Evolutionary conservation across 73 alveolate species (phyloP), one percentile per base, ranked within the genome.

Genomic region (Durusdinium trenchii): DNA sequence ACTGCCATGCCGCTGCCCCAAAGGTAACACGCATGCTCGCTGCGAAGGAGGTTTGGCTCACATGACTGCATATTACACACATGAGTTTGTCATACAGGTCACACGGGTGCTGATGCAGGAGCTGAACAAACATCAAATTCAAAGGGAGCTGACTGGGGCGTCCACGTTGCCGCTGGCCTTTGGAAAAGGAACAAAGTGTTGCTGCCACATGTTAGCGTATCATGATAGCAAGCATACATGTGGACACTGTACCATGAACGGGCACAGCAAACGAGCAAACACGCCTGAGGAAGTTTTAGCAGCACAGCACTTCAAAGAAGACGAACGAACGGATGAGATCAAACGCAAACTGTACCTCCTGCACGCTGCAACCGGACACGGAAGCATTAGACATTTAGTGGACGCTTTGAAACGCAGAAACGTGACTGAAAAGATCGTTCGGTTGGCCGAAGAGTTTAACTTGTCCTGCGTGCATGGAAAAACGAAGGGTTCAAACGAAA

Each of bases 21-120:
- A 43, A 5, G 42, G 36, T 20, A 61, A 87, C 23, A 30, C 16
- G 20, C 95, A 87, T 87, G 95, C 95, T 0, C 60, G 62, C 38
- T 87, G 95, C 32, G 95, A 87, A 38, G 94, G 94, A 0, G 78
- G 78, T 7, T 26, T 28, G 9, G 95, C 95, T 12, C 35, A 40
- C 0, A 46, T 43, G 71, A 60, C 95, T 0, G 62, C 84, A 0
- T 60, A 69, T 30, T 62, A 87, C 50, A 87, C 95, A 67, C 4
- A 6, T 3, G 95, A 87, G 20, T 45, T 28, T 42, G 82, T 38
- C 28, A 40, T 48, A 3, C 5, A 42, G 23, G 69, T 62, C 10
- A 23, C 36, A 6, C 18, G 32, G 20, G 85, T 48, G 6, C 0
- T 87, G 3, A 52, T 64, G 28, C 67, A n/a, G 40, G 95, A 87